Base-by-base conservation (phyloP, 2,329 filamentous ascomycete genomes). In the Xylariomycetidae sp. region DNA sequence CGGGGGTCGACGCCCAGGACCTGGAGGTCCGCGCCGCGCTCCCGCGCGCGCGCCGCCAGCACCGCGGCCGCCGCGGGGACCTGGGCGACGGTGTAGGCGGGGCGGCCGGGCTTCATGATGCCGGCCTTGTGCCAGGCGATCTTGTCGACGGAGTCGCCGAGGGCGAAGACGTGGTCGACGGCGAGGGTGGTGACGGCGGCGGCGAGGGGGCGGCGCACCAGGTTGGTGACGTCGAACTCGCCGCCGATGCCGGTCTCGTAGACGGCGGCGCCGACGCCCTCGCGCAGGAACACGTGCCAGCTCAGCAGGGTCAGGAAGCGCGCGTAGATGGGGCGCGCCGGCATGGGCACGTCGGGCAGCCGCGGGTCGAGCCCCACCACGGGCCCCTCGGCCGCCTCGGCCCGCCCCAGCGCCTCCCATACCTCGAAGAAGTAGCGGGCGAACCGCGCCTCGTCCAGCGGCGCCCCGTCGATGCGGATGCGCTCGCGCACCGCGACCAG, bases 111-210 rank as follows among this genome's bases (percentile, higher is more conserved):
- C 58, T 84, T 84, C 63, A 84, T 76, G 37, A 85, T 80, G 2
- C 81, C 82, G 1, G 77, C 75, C 58, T 85, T 85, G 57, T 85
- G 79, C 81, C 81, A 85, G 0, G 81, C 78, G 42, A 85, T 83
- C 54, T 76, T 67, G 19, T 73, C 74, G 9, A 83, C 60, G 0
- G 76, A 81, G 13, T 68, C 57, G 4, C 82, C 82, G 2, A 86
- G 65, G 14, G 70, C 67, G 32, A 67, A 69, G 22, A 82, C 69
- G 47, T 86, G 82, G 48, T 86, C 82, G 42, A 85, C 76, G 4
- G 78, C 80, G 8, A 85, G 61, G n/a, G 73, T 72, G 28, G 72
- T 77, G 35, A 85, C 76, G 1, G 72, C 80, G 1, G 72, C 67
- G 0, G 67, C 79, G 0, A 72, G 62, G 1, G 79, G 76, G 10